Base-by-base conservation (phyloP, 1,139 yeast genomes). In the Martiniozyma asiatica region DNA sequence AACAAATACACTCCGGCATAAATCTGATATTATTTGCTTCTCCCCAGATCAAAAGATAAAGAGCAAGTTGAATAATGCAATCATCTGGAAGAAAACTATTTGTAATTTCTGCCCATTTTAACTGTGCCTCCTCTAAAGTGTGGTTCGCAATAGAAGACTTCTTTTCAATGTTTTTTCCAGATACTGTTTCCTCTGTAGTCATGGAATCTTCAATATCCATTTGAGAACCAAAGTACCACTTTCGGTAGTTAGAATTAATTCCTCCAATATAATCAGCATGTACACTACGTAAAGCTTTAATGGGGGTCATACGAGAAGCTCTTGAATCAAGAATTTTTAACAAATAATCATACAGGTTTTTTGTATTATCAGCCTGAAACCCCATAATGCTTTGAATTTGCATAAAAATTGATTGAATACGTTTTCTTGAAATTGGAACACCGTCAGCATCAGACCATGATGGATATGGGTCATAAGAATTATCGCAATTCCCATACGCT, bases 1-100 rank as follows among this genome's bases (percentile, higher is more conserved):
- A 84, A 36, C 89, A 80, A 13, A 84, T 50, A 45, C 92, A 80
- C 46, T 84, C 95, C 0, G 95, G 94, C 66, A 82, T 71, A 44
- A 78, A 81, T 33, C 94, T 58, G 2, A 80, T 52, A 44, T 80
- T 87, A 45, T 79, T 81, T 0, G 94, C 85, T 50, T 84, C 95
- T 1, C 94, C 93, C 95, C 95, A 84, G 42, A 81, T 70, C 36
- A 81, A 55, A 14, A 84, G 59, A 43, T 75, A 84, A 8, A 84
- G 51, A 0, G 79, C 75, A 8, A 82, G 47, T 42, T 84, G 94
- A 24, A 72, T 62, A 1, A 73, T 63, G 36, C 66, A 59, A 39
- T 66, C 69, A 18, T 56, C 54, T 1, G 68, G 52, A 1, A 64
- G 48, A 14, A 66, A 53, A 2, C 54, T 48, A 25, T 56, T 59